Base-by-base conservation (phyloP, 768 basidiomycete species). In the Rhizopogon vulgaris region DNA sequence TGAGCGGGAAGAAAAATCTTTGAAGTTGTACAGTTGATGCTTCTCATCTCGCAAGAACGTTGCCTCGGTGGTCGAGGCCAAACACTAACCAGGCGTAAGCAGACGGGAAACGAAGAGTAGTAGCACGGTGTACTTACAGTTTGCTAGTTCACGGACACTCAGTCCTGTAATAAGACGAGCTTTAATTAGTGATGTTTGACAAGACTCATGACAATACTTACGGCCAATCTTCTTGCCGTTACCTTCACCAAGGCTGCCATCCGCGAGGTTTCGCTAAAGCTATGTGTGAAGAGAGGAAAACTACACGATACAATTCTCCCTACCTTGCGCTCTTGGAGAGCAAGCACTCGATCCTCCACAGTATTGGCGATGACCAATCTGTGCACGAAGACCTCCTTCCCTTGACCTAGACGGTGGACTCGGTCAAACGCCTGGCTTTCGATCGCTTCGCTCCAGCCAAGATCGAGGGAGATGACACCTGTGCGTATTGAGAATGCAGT, bases 271-370 rank as follows among this genome's bases (percentile, higher is more conserved):
- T 74, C 78, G 48, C 37, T 45, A 49, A 32, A 38, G 15, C 14
- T 53, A 30, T 56, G 52, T 17, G 4, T 41, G 6, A 18, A 18
- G 28, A 22, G n/a, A 9, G 18, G 38, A 38, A 2, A 41, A 15
- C 24, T n/a, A 39, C 48, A 22, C 3, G 36, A 49, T n/a, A 48
- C 32, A 34, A 18, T 22, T 9, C n/a, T 18, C 52, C 63, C 17
- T 52, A 76, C 76, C 73, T 85, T 85, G 51, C 79, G 71, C 38
- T 78, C 74, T 57, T 87, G 85, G 54, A 89, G 67, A 0, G 71
- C 71, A 25, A 86, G 70, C 30, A 90, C 80, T n/a, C 87, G 73
- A 59, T 87, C 81, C 60, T 89, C 87, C 30, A 85, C 80, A 0
- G 81, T 83, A 54, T 81, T 71, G 2, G 66, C 62, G 37, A 84